Base-by-base conservation (phyloP, 2,329 filamentous ascomycete species). In the Eurotiales sp. region DNA sequence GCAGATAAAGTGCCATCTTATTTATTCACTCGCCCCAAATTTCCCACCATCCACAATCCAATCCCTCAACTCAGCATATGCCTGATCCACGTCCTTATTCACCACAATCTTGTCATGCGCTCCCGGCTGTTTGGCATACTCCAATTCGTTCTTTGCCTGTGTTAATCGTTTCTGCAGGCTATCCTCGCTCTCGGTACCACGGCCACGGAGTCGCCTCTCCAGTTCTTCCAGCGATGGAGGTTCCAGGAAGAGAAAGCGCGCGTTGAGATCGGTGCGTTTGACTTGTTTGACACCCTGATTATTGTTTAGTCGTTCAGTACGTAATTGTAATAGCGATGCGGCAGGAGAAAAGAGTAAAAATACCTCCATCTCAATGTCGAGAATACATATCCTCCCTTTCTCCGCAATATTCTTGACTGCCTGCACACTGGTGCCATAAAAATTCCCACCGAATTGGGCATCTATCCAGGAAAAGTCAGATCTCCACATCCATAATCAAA, bases 291-390 rank as follows among this genome's bases (percentile, higher is more conserved):
- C 90, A 55, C 91, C 91, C 80, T 84, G 15, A 6, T 4, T 37
- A 4, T 37, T 19, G 14, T 4, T 19, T 37, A n/a, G n/a, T n/a
- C n/a, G n/a, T n/a, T n/a, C n/a, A n/a, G n/a, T n/a, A n/a, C n/a
- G n/a, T n/a, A n/a, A n/a, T n/a, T 19, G 14, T 37, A 15, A n/a
- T 5, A 37, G 6, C 4, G 14, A 15, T 19, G n/a, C 3, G 5
- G 10, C 25, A 27, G 25, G 5, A 27, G 25, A 27, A 10, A 21
- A 2, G 10, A 36, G 32, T 10, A 46, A 34, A 61, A 73, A 29
- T 67, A 86, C 85, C 82, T 96, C 90, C 89, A 96, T 96, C 78
- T 96, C 92, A 66, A 96, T 97, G 69, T 97, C 92, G 59, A 96
- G 75, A 43, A 96, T 84, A 55, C 91, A 92, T 37, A 90, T 82